Base-by-base conservation (phyloP, 2,329 filamentous ascomycete species). In the Verticillium nonalfalfae region DNA sequence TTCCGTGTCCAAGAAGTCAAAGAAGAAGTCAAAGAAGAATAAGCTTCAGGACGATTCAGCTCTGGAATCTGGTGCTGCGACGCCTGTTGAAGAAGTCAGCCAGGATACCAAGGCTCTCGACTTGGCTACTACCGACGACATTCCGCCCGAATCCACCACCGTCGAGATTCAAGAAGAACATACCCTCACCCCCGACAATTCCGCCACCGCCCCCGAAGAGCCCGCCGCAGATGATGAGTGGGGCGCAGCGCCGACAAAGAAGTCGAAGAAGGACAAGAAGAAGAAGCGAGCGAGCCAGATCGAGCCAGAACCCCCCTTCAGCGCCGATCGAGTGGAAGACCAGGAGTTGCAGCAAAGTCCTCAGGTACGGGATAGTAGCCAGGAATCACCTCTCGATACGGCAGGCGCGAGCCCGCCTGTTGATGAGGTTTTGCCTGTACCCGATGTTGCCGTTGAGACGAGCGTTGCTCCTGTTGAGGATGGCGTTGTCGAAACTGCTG, bases 201-300 rank as follows among this genome's bases (percentile, higher is more conserved):
- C 39, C 31, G 7, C 34, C 38, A 38, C 39, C 31, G 10, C 26
- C 34, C n/a, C 39, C 26, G 33, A 35, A 15, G 36, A 60, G 34
- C 7, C n/a, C 38, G 55, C 50, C 34, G 55, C 7, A 7, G 7
- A 26, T 14, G 59, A 62, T 14, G 31, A 26, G 15, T 58, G 57
- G 57, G 57, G 57, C 38, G 26, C 15, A 38, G 45, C 57, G 26
- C 39, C 57, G 7, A 33, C 40, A 18, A 62, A 63, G 45, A 63
- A 59, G 52, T 63, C 65, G 7, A 68, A 68, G 59, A 67, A 65
- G 33, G 62, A 67, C 59, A 69, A 62, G 54, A 67, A 67, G 57
- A 60, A 40, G 55, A 64, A 63, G 33, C 50, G 40, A 36, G 45
- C 58, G 18, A 60, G 56, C 33, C 55, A 62, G 38, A 54, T 58